Evolutionary conservation across 305 asterid genomes (phyloP), one percentile per base, ranked within the genome.

Genomic region (Solanum hybrid): DNA sequence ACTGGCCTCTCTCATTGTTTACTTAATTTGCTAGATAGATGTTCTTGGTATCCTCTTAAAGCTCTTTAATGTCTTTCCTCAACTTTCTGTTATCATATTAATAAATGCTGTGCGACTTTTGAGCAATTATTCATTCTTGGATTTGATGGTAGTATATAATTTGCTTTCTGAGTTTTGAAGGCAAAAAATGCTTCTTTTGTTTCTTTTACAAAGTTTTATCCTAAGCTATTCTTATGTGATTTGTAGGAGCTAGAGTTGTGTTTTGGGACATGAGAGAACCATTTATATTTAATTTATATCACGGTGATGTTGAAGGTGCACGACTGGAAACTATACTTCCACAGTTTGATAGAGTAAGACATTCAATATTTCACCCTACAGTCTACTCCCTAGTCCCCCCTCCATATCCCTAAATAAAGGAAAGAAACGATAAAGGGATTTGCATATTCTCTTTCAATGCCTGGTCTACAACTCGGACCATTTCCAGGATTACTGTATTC

Each of bases 241-340:
- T 91, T 92, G 76, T 93, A 97, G 99, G 99, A 29, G 91, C 96
- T 89, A 95, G 95, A 91, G 94, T 97, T 93, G 96, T 97, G 90
- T 97, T 96, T 93, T 97, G 97, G 98, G 99, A 97, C 92, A 90
- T 97, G 94, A 96, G 98, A 89, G 98, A 96, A 90, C 91, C 98
- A 83, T 96, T 96, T 89, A 90, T 97, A 24, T 91, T 92, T 88
- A 89, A 92, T 92, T 92, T 96, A 89, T 97, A 96, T 94, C 95
- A 92, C 29, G 98, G 96, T 76, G 92, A 96, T 78, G 97, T 95
- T 29, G 98, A 95, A 89, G 94, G 93, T 78, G 94, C 96, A 87
- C 99, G 99, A 92, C 90, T 97, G 34, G 99, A 97, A 57, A 92
- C 93, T 90, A 91, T 95, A 89, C 94, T 96, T 92, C 95, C 97